Evolutionary conservation across 2,329 filamentous ascomycete genomes (phyloP).

Genomic region (Colletotrichum aenigma): DNA sequence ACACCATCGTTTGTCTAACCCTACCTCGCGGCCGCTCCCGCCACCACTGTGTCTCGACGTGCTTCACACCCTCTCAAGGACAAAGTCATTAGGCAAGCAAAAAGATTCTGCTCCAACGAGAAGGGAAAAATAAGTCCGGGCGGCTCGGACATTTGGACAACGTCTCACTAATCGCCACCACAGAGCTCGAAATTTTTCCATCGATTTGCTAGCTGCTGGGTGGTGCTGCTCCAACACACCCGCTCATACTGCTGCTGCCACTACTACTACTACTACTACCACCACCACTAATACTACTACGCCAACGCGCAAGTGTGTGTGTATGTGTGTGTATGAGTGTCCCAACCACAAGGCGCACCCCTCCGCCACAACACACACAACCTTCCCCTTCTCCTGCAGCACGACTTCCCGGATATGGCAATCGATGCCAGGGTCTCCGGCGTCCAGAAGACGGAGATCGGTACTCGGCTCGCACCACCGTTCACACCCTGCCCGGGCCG

Average conservation of each 20-base stretch:
- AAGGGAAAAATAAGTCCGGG: background rate
- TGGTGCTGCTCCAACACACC: background rate
- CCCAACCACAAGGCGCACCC: background rate
- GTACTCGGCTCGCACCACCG: slow-evolving; percentile 15
- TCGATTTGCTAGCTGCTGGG: background rate
- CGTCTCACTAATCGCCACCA: slow-evolving; percentile 7
- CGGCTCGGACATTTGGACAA: background rate
- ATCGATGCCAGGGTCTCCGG: background rate
- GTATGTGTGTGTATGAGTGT: background rate
- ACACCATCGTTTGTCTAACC: background rate
- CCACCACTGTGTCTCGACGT: background rate
- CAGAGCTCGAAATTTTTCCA: background rate
- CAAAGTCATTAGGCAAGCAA: background rate
- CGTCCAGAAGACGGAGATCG: slow-evolving; percentile 7
- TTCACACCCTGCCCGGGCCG: slow-evolving; percentile 9
- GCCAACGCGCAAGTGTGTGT: background rate
- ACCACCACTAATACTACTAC: background rate
- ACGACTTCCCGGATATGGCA: background rate
- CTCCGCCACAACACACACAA: background rate
- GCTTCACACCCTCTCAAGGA: background rate
- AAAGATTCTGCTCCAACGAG: background rate
- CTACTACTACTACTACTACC: background rate
- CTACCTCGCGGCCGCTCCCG: background rate
- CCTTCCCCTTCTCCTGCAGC: background rate
- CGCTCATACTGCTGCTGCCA: background rate